Conservation (phyloP, 441 rosid genomes). For the Corymbia citriodora region DNA sequence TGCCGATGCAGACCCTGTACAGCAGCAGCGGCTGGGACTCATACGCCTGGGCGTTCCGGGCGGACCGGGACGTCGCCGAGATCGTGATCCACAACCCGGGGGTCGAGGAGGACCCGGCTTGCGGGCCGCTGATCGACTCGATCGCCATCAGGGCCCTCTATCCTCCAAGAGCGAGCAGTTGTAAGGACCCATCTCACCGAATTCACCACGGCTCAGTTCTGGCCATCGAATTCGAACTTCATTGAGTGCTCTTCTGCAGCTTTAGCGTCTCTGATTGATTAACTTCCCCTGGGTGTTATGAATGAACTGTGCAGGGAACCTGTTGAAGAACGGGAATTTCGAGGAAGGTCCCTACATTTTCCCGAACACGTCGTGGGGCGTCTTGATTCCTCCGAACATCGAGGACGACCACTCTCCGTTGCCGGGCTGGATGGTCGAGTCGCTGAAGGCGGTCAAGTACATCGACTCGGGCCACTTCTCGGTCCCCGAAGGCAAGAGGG, state of each 20-base stretch:
- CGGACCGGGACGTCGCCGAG: constrained; percentile 26
- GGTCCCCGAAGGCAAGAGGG: constrained; percentile 49
- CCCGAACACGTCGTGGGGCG: constrained; percentile 76
- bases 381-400: constrained; percentile 78
- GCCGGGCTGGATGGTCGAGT: constrained; percentile 85
- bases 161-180: constrained; percentile 63
- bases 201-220: not conserved
- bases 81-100: constrained; percentile 81
- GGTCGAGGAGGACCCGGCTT: constrained; percentile 90
- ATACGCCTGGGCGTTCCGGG: constrained; percentile 76
- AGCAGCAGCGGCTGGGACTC: constrained; percentile 86
- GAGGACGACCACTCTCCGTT: constrained; percentile 83
- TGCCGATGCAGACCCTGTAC: constrained; percentile 78
- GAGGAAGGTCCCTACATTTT: constrained; percentile 82
- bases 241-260: not conserved
- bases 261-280: not conserved
- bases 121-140: constrained; percentile 82
- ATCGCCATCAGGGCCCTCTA: constrained; percentile 60
- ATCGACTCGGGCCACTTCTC: constrained; percentile 56
- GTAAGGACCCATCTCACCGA: constrained; percentile 31
- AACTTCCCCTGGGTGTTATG: not conserved
- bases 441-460: constrained; percentile 89
- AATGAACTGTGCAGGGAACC: constrained; percentile 38
- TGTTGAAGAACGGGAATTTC: constrained; percentile 63
- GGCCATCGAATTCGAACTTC: not conserved